Conservation (phyloP, 208 protist species). For the Acanthamoeba triangularis region DNA sequence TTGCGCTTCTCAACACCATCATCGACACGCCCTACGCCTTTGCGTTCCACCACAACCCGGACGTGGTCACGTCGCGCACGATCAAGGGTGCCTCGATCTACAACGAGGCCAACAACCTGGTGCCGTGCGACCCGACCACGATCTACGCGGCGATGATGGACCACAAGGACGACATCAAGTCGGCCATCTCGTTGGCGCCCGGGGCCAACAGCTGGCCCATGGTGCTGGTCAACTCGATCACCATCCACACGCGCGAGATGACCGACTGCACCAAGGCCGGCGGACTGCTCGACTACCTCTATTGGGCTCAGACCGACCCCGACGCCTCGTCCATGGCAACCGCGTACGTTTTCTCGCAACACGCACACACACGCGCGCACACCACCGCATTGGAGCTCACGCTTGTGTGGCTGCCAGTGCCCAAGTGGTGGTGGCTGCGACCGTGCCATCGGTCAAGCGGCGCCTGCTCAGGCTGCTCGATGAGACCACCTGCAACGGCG, state of each 20-base stretch:
- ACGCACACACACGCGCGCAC: not conserved
- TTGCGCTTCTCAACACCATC: not conserved
- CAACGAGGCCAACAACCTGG: not conserved
- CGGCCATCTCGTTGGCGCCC: not conserved
- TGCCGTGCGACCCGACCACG: not conserved
- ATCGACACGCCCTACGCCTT: not conserved
- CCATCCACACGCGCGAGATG: conserved; percentile 8
- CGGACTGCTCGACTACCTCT: conserved; percentile 29
- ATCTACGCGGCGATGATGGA: not conserved
- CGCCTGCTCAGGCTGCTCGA: not conserved
- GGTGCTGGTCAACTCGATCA: not conserved
- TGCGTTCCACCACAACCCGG: conserved; percentile 21
- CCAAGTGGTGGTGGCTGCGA: not conserved
- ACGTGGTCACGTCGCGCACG: conserved; percentile 20
- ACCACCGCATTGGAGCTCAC: not conserved
- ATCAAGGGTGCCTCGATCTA: not conserved
- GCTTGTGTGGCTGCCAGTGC: not conserved
- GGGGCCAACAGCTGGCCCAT: conserved; percentile 11
- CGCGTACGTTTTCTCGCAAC: not conserved
- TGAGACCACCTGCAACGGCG: not conserved
- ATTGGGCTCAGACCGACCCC: not conserved
- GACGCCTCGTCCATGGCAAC: not conserved
- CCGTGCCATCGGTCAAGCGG: not conserved
- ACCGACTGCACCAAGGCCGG: conserved; percentile 23
- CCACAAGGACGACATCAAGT: not conserved